A percentile compares a stretch with the other conserved stretches of the same genome.
phyloP scores from a whole-genome alignment of 345 rosid genomes.

The Hibiscus tridactylites region DNA sequence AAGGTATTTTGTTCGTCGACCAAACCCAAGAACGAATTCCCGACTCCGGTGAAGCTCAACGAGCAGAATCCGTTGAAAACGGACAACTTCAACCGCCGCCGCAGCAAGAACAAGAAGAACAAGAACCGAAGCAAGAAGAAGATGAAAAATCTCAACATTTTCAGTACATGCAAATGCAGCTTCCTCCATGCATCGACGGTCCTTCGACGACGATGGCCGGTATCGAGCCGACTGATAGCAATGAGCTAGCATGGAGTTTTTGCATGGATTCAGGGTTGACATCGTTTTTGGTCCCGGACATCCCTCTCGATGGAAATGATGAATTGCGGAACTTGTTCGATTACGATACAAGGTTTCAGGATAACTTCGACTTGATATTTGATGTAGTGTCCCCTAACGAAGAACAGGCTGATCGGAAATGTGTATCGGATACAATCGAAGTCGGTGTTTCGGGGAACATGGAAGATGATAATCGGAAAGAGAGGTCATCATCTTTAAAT shows the following conservation, averaged over 20 bases:
- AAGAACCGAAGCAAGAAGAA: constrained; percentile 8
- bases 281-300: constrained; percentile 31
- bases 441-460: constrained; percentile 14
- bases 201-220: constrained; percentile 23
- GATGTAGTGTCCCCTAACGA: constrained; percentile 15
- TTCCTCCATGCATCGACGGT: constrained; percentile 30
- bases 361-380: constrained; percentile 68
- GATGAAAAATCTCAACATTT: constrained; percentile 13
- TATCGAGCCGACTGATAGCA: constrained; percentile 18
- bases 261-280: constrained; percentile 44
- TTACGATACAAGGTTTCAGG: constrained; percentile 50
- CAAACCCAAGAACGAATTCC: constrained; percentile 19
- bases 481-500: constrained; percentile 23
- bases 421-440: constrained; percentile 20
- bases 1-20: constrained; percentile 36
- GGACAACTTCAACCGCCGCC: constrained; percentile 8
- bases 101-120: neutral
- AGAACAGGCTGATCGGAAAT: constrained; percentile 13
- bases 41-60: constrained; percentile 3
- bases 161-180: constrained; percentile 9
- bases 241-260: constrained; percentile 54
- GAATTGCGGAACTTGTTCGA: constrained; percentile 50
- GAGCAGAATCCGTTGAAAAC: neutral
- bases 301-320: constrained; percentile 27
- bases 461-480: constrained; percentile 19